phyloP scores from a whole-genome alignment of 306 rosid genomes.

The Prunus davidiana region DNA sequence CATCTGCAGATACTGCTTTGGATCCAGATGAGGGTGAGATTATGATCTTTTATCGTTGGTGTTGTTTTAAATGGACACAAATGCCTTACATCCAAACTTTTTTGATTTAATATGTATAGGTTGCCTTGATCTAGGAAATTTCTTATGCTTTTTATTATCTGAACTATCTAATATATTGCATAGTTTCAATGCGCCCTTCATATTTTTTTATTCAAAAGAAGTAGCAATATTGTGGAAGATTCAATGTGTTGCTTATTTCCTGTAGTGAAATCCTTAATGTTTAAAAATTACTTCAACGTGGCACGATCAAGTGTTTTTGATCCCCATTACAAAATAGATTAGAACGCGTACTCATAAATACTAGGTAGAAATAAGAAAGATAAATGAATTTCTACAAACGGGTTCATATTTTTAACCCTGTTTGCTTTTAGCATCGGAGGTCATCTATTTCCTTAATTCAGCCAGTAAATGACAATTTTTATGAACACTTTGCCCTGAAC shows the following conservation, averaged over 20 bases:
- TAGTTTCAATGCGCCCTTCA: not conserved
- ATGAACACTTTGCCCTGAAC: not conserved
- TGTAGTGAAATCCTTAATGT: not conserved
- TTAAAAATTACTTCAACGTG: not conserved
- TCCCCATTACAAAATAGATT: not conserved
- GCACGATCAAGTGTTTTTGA: not conserved
- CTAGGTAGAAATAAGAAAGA: not conserved
- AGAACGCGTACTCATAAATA: not conserved
- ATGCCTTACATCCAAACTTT: not conserved
- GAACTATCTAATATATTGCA: not conserved
- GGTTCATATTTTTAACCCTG: not conserved
- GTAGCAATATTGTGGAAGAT: not conserved
- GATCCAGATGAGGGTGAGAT: conserved; percentile 86
- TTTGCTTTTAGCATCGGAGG: not conserved
- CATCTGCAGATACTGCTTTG: conserved; percentile 52
- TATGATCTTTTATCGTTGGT: conserved; percentile 9
- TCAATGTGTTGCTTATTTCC: not conserved
- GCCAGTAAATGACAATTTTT: not conserved
- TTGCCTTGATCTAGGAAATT: not conserved
- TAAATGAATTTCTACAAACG: not conserved
- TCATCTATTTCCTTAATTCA: not conserved
- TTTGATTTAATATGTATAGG: not conserved
- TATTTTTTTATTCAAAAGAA: not conserved
- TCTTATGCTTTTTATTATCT: not conserved
- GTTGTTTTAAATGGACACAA: not conserved